phyloP scores from a whole-genome alignment of 306 rosid species.

The Lagenaria siceraria region DNA sequence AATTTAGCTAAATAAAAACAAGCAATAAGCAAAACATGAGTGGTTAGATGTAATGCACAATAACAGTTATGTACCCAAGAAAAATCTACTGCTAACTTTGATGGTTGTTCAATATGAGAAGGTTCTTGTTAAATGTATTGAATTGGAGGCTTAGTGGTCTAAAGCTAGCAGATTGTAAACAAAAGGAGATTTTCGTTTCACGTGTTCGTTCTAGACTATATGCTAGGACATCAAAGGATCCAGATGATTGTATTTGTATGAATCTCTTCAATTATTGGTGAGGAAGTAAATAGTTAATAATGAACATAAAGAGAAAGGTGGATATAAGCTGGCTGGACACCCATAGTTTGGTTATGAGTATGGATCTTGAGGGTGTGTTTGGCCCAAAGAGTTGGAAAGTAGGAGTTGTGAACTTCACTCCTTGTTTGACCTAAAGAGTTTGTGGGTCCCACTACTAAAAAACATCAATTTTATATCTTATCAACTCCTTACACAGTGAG shows the following conservation, averaged over 20 bases:
- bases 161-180: not conserved
- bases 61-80: not conserved
- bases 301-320: not conserved
- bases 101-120: not conserved
- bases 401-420: too few relatives aligned
- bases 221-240: too few relatives aligned
- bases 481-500: too few relatives aligned
- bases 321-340: not conserved
- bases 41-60: not conserved
- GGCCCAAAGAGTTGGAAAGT: too few relatives aligned
- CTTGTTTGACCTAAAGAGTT: too few relatives aligned
- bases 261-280: not conserved
- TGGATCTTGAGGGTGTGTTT: too few relatives aligned
- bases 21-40: not conserved
- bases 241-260: not conserved
- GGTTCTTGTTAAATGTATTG: not conserved
- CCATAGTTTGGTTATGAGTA: not conserved
- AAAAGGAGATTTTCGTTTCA: not conserved
- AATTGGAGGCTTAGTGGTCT: not conserved
- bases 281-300: not conserved
- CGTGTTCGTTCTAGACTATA: too few relatives aligned
- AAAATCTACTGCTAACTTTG: not conserved
- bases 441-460: too few relatives aligned
- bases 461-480: too few relatives aligned
- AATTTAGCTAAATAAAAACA: not conserved